Evolutionary conservation across 1,284 basidiomycete genomes (phyloP), one percentile per base, ranked within the genome.

Genomic region (Anthracocystis setariae): DNA sequence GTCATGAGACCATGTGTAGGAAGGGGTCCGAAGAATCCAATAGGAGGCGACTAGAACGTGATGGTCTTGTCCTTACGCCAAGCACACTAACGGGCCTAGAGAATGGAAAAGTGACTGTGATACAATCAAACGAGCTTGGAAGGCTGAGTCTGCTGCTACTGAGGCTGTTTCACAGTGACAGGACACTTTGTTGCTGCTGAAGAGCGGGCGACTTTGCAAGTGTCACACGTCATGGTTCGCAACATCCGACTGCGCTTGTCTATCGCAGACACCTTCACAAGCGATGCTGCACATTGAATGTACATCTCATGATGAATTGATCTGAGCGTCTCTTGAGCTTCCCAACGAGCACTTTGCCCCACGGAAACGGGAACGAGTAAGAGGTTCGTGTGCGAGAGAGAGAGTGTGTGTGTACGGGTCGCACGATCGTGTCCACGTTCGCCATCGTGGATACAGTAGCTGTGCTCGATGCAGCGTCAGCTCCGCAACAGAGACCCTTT

Each of bases 371-470:
- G 17, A 42, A 23, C 21, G 40, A 7, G 17, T 33, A 8, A 33
- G 29, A 23, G 8, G 9, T 12, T 12, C n/a, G 17, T 12, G 24
- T 15, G 15, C 1, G 13, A 18, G 17, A 45, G 5, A n/a, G 20
- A 8, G 20, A 27, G 7, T 35, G 25, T 32, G 49, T 24, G 55
- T 46, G 64, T 18, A 56, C 23, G 42, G 63, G 64, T 67, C 64
- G 64, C 61, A 58, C 61, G 67, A 70, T 60, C 67, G 48, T 70
- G 67, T 70, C 60, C 67, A 70, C 67, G 67, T 70, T 70, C 48
- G 44, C 51, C 42, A 56, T 53, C 25, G 40, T 52, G 48, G 27
- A 48, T 17, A n/a, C n/a, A n/a, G n/a, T n/a, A 43, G 46, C 42
- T 46, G 12, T 37, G 35, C 12, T 37, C 17, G 13, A 37, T 37